Percentiles rank a stretch among this genome's conserved stretches.
These are phyloP conservation scores for Metschnikowia similis DNA, from an alignment of 805 yeast genomes.

Conservation along the genomic window DNA sequence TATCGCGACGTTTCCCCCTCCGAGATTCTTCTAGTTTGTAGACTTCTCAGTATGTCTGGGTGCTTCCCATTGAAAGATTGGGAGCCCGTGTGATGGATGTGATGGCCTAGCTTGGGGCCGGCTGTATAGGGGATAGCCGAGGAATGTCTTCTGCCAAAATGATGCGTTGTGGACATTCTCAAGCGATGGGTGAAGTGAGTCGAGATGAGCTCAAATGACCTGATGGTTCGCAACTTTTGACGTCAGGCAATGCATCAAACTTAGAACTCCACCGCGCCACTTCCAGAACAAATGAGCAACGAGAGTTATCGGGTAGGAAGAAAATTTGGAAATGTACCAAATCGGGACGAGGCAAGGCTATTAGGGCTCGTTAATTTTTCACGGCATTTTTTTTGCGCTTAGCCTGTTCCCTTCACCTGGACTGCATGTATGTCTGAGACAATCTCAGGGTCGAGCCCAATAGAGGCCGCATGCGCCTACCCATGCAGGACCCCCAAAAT, in stretches of 20 bases:
- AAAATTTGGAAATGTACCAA: neutral
- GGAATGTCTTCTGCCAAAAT: constrained; percentile 17
- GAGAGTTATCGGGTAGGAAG: neutral
- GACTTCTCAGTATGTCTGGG: constrained; percentile 7
- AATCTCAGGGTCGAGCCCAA: constrained; percentile 2
- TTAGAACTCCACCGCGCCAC: neutral
- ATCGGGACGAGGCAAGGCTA: neutral
- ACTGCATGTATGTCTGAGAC: constrained; percentile 1
- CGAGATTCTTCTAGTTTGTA: constrained; percentile 54
- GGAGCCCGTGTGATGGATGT: constrained; percentile 9
- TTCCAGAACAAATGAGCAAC: neutral
- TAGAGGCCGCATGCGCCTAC: neutral
- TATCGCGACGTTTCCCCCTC: constrained; percentile 85
- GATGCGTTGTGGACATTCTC: constrained; percentile 9
- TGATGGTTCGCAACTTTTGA: neutral
- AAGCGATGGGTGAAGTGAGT: neutral
- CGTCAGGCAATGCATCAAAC: neutral
- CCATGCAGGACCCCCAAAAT: neutral
- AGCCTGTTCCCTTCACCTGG: neutral
- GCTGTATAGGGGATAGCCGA: constrained; percentile 17
- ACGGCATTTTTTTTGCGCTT: neutral
- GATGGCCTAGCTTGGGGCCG: constrained; percentile 12
- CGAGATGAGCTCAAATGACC: constrained; percentile 4
- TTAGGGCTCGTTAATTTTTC: constrained; percentile 1
- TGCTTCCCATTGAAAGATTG: constrained; percentile 2